phyloP scores from a whole-genome alignment of 495 filamentous ascomycete species.

The Penicillium paxilli region DNA sequence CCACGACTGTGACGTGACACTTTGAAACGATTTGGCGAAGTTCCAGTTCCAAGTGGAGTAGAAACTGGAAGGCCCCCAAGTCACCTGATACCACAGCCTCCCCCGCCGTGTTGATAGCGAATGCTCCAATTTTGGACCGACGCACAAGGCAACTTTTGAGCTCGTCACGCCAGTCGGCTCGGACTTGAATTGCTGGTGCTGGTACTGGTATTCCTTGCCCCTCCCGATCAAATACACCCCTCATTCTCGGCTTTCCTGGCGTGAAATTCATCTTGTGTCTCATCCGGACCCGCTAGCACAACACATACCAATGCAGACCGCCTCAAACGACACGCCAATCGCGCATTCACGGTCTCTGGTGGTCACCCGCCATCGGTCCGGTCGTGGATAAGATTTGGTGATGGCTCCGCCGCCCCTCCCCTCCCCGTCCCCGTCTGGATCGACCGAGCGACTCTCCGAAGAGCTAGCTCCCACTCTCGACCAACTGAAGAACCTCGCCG shows the following conservation, averaged over 20 bases:
- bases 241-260: background rate
- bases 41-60: no score
- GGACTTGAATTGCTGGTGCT: background rate
- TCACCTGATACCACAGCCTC: constrained; percentile 22
- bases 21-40: background rate
- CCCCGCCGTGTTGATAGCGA: constrained; percentile 19
- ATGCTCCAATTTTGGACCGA: constrained; percentile 14
- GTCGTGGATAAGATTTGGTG: constrained; percentile 42
- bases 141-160: constrained; percentile 2
- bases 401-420: constrained; percentile 45
- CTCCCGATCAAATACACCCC: no score
- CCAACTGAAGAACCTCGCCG: constrained; percentile 40
- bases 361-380: constrained; percentile 38
- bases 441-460: constrained; percentile 57
- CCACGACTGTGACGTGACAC: background rate
- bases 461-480: constrained; percentile 62
- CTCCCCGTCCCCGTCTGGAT: constrained; percentile 63
- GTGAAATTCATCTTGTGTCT: constrained; percentile 11
- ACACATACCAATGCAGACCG: constrained; percentile 46
- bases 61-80: constrained; percentile 10
- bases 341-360: constrained; percentile 42
- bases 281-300: constrained; percentile 21
- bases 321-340: constrained; percentile 32
- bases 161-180: constrained; percentile 1
- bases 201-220: background rate